A percentile compares a stretch with the other conserved stretches of the same genome.
phyloP scores from a whole-genome alignment of 75 land plant genomes.

The Pinus tabuliformis region DNA sequence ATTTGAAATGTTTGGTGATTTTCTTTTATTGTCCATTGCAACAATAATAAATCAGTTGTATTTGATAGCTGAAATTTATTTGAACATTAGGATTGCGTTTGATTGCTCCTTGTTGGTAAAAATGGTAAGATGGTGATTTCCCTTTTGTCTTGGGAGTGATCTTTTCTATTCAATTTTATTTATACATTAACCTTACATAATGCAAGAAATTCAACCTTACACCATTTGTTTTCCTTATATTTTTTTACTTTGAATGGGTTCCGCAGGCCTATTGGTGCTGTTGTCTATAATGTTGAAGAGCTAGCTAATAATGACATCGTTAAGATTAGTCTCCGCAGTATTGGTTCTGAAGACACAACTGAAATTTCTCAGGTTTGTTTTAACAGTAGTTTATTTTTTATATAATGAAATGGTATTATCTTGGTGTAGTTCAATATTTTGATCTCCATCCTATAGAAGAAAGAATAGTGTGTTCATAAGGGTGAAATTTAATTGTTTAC shows the following conservation, averaged over 20 bases:
- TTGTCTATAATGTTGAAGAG: conserved; percentile 71
- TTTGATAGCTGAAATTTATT: neutral
- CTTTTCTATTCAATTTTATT: too few species aligned
- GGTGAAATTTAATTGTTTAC: neutral
- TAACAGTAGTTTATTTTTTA: neutral
- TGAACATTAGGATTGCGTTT: neutral
- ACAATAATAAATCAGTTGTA: neutral
- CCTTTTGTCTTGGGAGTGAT: neutral
- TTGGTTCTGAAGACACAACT: conserved; percentile 74
- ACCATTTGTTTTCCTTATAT: neutral
- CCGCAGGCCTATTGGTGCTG: conserved; percentile 85
- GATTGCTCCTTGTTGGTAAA: neutral
- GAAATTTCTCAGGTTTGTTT: conserved; percentile 58
- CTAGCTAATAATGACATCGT: conserved; percentile 44
- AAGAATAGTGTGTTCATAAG: neutral
- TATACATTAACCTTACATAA: too few species aligned
- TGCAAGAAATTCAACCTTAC: too few species aligned
- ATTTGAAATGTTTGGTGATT: neutral
- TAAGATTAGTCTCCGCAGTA: conserved; percentile 85
- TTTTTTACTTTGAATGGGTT: neutral
- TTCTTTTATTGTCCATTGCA: neutral
- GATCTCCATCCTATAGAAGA: neutral
- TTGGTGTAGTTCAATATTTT: too few species aligned
- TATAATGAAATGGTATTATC: neutral
- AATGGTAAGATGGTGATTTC: neutral